phyloP scores from a whole-genome alignment of 1,284 basidiomycete genomes.

The Rhodotorula sp. region DNA sequence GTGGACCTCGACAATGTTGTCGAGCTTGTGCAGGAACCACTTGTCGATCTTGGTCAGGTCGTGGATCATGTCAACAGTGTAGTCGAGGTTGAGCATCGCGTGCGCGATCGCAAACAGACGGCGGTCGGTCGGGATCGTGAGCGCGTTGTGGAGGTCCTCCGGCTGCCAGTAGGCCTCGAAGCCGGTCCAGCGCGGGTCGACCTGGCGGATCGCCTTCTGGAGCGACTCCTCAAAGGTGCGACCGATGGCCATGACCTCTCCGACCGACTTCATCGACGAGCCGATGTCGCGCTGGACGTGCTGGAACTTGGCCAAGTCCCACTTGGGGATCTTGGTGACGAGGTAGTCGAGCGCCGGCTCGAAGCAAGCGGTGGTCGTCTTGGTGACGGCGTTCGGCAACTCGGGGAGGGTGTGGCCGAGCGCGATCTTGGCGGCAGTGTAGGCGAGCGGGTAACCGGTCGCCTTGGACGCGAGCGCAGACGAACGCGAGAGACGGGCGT shows the following conservation, averaged over 20 bases:
- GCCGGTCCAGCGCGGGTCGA: conserved; percentile 77
- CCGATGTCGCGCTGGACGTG: conserved; percentile 91
- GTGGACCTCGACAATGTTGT: conserved; percentile 89
- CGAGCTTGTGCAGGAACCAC: conserved; percentile 99
- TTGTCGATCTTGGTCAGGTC: conserved; percentile 97
- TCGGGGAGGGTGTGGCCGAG: conserved; percentile 97
- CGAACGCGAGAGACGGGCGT: conserved; percentile 65
- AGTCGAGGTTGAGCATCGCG: conserved; percentile 92
- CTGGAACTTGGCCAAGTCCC: conserved; percentile 99
- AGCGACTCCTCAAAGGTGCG: conserved; percentile 98
- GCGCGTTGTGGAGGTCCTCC: conserved; percentile 76
- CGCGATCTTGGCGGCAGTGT: conserved; percentile 99
- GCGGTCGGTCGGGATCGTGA: conserved; percentile 77
- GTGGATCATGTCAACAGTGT: conserved; percentile 85
- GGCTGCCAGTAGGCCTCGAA: conserved; percentile 72
- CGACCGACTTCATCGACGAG: conserved; percentile 98
- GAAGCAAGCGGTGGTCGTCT: conserved; percentile 98
- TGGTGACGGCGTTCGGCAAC: conserved; percentile 97
- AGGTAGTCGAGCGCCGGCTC: conserved; percentile 99
- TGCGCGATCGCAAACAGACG: conserved; percentile 96
- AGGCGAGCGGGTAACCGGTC: conserved; percentile 97
- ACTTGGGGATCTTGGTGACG: conserved; percentile 99
- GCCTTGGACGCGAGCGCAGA: conserved; percentile 94
- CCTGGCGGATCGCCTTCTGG: conserved; percentile 97
- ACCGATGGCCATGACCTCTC: conserved; percentile 99